These are phyloP conservation scores for Elsinoe perseae DNA, from an alignment of 2,329 filamentous ascomycete species.

Conservation along the genomic window DNA sequence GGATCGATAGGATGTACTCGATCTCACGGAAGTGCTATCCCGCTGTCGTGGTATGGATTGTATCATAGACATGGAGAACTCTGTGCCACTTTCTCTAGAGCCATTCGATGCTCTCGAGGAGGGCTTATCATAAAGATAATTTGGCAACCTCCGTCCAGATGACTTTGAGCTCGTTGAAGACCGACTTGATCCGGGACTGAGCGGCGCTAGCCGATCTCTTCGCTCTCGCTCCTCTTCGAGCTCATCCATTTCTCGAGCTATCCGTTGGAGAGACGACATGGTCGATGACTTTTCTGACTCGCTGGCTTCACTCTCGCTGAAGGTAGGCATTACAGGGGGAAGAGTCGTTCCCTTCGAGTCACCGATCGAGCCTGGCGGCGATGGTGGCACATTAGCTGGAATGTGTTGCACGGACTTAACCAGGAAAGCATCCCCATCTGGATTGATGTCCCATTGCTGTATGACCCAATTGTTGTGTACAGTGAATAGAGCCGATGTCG, in stretches of 20 bases:
- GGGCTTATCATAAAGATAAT: slow-evolving; percentile 43
- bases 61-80: slow-evolving; percentile 30
- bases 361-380: slow-evolving; percentile 72
- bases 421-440: slow-evolving; percentile 57
- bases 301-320: slow-evolving; percentile 59
- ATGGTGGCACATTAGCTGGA: slow-evolving; percentile 68
- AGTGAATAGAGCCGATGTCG: slow-evolving; percentile 86
- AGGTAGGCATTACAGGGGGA: slow-evolving; percentile 29
- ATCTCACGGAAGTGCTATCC: slow-evolving; percentile 38
- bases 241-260: slow-evolving; percentile 62
- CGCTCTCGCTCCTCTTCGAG: slow-evolving; percentile 49
- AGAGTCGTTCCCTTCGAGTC: slow-evolving; percentile 50
- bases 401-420: slow-evolving; percentile 83
- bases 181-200: slow-evolving; percentile 60
- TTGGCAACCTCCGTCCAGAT: slow-evolving; percentile 38
- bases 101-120: slow-evolving; percentile 30
- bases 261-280: slow-evolving; percentile 65
- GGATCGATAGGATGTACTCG: slow-evolving; percentile 46
- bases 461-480: slow-evolving; percentile 79
- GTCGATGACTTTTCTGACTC: slow-evolving; percentile 51
- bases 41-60: slow-evolving; percentile 27
- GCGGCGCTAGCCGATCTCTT: slow-evolving; percentile 54
- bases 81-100: slow-evolving; percentile 29
- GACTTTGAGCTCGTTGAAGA: slow-evolving; percentile 54
- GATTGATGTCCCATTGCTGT: slow-evolving; percentile 92